Evolutionary conservation across 306 rosid species (phyloP), one percentile per base, ranked within the genome.

Genomic region (Quercus cerris): DNA sequence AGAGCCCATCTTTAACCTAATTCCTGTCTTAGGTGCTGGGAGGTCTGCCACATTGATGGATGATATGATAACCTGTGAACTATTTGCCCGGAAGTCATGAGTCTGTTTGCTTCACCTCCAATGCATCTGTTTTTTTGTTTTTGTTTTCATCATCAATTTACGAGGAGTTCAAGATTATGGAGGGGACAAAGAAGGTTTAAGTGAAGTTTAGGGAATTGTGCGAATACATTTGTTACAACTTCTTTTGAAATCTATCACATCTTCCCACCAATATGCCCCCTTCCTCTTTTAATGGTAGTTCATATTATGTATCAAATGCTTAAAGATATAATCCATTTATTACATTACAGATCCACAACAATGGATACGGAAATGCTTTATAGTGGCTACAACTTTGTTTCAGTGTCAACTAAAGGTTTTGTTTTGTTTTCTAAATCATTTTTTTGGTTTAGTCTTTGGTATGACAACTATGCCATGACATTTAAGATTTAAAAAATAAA

Each of bases 1-100:
- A 54, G 92, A 88, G 56, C 91, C 92, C 78, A 85, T 87, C 88
- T 90, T 95, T 89, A 95, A 90, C 93, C 86, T 93, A 77, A 88
- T 93, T 86, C 98, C 98, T 33, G 98, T 95, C 52, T 22, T 91
- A 19, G 91, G 98, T 73, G 88, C 88, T 55, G 98, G 99, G 74
- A 75, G 80, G 52, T 82, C 86, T 83, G 88, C 94, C 52, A 81
- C 90, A 73, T 85, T 89, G 75, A 82, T 93, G 90, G 85, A 89
- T 59, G 85, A 93, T 83, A 56, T 90, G 22, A 73, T 91, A 77
- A 90, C 99, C 23, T 93, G 98, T 27, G 99, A 95, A 82, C 81
- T 95, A 56, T 81, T 95, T 80, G 94, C 96, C 64, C 85, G 52
- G 59, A 93, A 88, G 85, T 82, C 76, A 73, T 88, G 86, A 91